Conservation (phyloP, 2,329 filamentous ascomycete genomes). For the Colletotrichum tamarilloi region DNA sequence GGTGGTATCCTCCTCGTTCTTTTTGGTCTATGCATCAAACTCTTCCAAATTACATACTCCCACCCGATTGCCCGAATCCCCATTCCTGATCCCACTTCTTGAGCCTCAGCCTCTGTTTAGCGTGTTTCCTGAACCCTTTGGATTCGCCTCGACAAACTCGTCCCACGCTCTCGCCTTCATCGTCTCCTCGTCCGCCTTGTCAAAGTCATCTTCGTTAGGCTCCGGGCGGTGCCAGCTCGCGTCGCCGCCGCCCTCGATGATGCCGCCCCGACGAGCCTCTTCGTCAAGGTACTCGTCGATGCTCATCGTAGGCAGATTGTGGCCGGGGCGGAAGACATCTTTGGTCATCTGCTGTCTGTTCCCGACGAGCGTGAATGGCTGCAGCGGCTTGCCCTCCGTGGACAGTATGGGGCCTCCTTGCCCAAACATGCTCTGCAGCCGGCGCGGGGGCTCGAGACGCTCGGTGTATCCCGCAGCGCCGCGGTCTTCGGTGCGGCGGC, state of each 20-base stretch:
- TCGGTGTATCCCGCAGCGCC: slow-evolving; percentile 72
- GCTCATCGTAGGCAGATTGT: slow-evolving; percentile 95
- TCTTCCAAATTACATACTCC: slow-evolving; percentile 19
- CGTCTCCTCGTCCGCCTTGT: slow-evolving; percentile 89
- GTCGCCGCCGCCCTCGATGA: slow-evolving; percentile 91
- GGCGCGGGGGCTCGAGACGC: slow-evolving; percentile 75
- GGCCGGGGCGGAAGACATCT: slow-evolving; percentile 89
- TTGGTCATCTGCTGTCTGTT: slow-evolving; percentile 79
- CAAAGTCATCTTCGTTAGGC: slow-evolving; percentile 89
- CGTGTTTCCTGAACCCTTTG: slow-evolving; percentile 85
- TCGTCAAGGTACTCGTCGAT: slow-evolving; percentile 98
- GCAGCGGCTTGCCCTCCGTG: slow-evolving; percentile 82
- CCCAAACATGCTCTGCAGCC: slow-evolving; percentile 60
- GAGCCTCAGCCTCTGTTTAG: slow-evolving; percentile 74
- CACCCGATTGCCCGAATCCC: neutral
- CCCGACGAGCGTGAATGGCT: slow-evolving; percentile 89
- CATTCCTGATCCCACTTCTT: neutral
- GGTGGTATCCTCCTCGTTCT: slow-evolving; percentile 15
- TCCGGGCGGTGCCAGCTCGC: slow-evolving; percentile 75
- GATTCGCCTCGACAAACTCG: slow-evolving; percentile 91
- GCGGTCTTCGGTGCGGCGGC: slow-evolving; percentile 46
- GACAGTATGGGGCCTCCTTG: slow-evolving; percentile 78
- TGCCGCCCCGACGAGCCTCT: slow-evolving; percentile 83
- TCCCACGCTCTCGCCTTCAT: slow-evolving; percentile 97
- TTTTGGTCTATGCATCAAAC: slow-evolving; percentile 13